phyloP scores from a whole-genome alignment of 2,329 filamentous ascomycete species.

The Annulohypoxylon truncatum region DNA sequence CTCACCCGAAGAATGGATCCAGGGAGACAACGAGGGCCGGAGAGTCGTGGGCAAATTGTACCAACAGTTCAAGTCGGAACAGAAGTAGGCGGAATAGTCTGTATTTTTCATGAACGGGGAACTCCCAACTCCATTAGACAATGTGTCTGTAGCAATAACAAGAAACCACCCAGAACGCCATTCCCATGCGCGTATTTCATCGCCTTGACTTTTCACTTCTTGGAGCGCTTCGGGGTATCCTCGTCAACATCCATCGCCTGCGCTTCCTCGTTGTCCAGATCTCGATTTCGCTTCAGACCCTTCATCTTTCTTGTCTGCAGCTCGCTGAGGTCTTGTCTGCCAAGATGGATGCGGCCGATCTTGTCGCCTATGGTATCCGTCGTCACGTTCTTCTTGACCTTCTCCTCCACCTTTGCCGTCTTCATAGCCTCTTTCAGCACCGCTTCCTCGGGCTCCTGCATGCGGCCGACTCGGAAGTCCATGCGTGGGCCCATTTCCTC shows the following conservation, averaged over 20 bases:
- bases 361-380: constrained; percentile 96
- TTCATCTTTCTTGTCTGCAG: constrained; percentile 99
- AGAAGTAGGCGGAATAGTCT: constrained; percentile 5
- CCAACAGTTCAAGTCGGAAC: constrained; percentile 39
- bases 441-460: constrained; percentile 79
- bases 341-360: constrained; percentile 90
- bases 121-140: constrained; percentile 41
- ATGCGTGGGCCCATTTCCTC: constrained; percentile 87
- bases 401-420: constrained; percentile 82
- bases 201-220: constrained; percentile 43
- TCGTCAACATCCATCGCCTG: constrained; percentile 58
- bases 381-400: constrained; percentile 95
- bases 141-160: constrained; percentile 16
- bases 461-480: constrained; percentile 80
- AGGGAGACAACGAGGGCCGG: constrained; percentile 43
- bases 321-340: constrained; percentile 86
- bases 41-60: constrained; percentile 42
- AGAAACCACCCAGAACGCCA: constrained; percentile 28
- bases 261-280: constrained; percentile 66
- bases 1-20: constrained; percentile 45
- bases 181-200: constrained; percentile 18
- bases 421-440: constrained; percentile 91
- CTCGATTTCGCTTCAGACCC: constrained; percentile 87
- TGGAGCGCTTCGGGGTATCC: constrained; percentile 55
- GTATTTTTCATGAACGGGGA: constrained; percentile 22